A percentile compares a stretch with the other conserved stretches of the same genome.
Conservation (phyloP, 805 yeast genomes). For the Peterozyma xylosa region DNA sequence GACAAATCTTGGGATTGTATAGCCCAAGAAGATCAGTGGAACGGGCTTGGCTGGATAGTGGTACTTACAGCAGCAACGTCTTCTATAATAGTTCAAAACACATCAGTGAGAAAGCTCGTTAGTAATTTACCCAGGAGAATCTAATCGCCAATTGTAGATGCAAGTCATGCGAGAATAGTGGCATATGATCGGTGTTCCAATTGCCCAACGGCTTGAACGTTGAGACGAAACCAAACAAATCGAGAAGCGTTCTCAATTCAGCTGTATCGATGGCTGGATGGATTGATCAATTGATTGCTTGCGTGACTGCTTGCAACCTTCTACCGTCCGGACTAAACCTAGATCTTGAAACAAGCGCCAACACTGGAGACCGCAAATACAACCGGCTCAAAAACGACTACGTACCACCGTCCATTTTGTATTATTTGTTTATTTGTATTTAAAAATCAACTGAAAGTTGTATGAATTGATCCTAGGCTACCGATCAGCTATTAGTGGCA, state of each 20-base stretch:
- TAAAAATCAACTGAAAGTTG: too few relatives aligned
- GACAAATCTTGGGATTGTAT: background rate
- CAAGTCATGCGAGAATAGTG: too few relatives aligned
- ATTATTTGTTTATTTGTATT: conserved; percentile 8
- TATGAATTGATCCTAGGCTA: too few relatives aligned
- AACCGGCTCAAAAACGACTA: conserved; percentile 14
- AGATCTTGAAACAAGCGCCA: too few relatives aligned
- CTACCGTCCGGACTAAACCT: too few relatives aligned
- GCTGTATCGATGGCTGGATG: background rate
- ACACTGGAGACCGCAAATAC: background rate
- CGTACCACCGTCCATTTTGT: conserved; percentile 58
- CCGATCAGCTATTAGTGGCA: too few relatives aligned
- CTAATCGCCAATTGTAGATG: too few relatives aligned
- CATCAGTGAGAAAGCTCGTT: conserved; percentile 13
- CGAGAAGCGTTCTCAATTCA: background rate
- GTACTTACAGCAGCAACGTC: conserved; percentile 40
- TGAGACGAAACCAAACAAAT: too few relatives aligned
- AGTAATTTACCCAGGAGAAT: conserved; percentile 13
- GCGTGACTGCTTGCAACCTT: too few relatives aligned
- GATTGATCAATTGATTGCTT: background rate
- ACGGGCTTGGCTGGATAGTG: too few relatives aligned
- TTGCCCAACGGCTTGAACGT: too few relatives aligned
- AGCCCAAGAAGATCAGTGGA: background rate
- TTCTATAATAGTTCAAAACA: conserved; percentile 19
- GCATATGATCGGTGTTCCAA: too few relatives aligned